Conservation (phyloP, 139 green algal species). For the Ulvella scutata region DNA sequence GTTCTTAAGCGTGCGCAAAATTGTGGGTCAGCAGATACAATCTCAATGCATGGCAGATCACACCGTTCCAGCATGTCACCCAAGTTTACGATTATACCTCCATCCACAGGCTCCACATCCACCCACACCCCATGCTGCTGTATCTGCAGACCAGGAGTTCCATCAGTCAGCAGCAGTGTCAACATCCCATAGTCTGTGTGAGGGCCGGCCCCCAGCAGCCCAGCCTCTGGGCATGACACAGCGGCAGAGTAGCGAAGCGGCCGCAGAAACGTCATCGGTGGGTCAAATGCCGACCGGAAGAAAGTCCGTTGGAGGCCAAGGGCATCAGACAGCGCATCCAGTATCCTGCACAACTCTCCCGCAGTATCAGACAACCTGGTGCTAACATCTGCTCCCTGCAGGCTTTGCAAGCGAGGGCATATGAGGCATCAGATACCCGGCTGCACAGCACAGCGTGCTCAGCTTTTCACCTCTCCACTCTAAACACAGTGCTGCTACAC, state of each 20-base stretch:
- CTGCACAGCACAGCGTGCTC: too few species aligned
- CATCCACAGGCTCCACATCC: conserved; percentile 38
- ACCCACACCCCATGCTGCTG: conserved; percentile 30
- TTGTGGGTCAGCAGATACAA: too few species aligned
- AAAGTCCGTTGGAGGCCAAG: conserved; percentile 42
- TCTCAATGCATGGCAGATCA: too few species aligned
- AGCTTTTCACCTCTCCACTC: too few species aligned
- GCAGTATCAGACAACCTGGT: too few species aligned
- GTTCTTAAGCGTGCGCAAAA: too few species aligned
- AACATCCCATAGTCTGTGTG: conserved; percentile 91
- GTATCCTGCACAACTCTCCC: conserved; percentile 38
- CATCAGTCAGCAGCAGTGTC: conserved; percentile 74
- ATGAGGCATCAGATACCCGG: too few species aligned
- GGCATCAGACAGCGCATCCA: conserved; percentile 55
- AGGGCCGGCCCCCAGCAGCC: conserved; percentile 29
- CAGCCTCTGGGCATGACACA: conserved; percentile 20
- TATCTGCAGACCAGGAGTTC: conserved; percentile 63
- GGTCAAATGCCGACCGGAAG: conserved; percentile 54
- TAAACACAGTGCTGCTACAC: too few species aligned
- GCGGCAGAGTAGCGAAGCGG: conserved; percentile 69
- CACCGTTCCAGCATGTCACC: conserved; percentile 78
- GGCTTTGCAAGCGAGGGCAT: too few species aligned
- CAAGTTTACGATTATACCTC: conserved; percentile 76
- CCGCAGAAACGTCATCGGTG: conserved; percentile 60
- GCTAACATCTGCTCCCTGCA: too few species aligned